These are phyloP conservation scores for Aspergillus sp. DNA, from an alignment of 2,329 filamentous ascomycete genomes.

Conservation along the genomic window DNA sequence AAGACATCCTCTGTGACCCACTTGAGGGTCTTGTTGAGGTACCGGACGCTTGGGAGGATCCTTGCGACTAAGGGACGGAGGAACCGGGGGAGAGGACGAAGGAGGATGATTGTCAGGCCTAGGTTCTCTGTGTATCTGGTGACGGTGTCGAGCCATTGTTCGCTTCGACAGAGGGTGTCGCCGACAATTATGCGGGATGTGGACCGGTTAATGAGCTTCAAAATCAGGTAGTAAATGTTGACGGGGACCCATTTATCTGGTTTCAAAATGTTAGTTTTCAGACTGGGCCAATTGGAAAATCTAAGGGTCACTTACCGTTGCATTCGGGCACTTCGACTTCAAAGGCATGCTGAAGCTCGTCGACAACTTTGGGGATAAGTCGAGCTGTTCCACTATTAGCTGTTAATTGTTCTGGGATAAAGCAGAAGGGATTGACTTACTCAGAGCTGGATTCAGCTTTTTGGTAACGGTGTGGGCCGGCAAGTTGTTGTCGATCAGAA, in stretches of 20 bases:
- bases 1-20: conserved; percentile 35
- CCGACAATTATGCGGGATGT: conserved; percentile 44
- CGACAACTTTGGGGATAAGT: conserved; percentile 24
- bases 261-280: neutral
- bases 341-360: conserved; percentile 29
- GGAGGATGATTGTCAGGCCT: conserved; percentile 30
- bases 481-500: conserved; percentile 25
- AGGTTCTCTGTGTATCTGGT: conserved; percentile 37
- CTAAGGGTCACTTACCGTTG: conserved; percentile 16
- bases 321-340: conserved; percentile 23
- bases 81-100: conserved; percentile 35
- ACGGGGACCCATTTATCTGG: conserved; percentile 25
- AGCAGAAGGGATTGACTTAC: conserved; percentile 8
- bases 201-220: conserved; percentile 38
- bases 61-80: conserved; percentile 34
- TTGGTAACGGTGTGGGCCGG: conserved; percentile 24
- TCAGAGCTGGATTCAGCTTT: conserved; percentile 24
- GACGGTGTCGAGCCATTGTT: conserved; percentile 38
- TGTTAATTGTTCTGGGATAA: neutral
- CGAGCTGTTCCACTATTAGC: conserved; percentile 17
- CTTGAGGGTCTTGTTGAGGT: conserved; percentile 30
- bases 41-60: conserved; percentile 35
- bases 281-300: neutral
- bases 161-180: conserved; percentile 35
- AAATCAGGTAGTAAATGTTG: conserved; percentile 27